Evolutionary conservation across 805 yeast genomes (phyloP), one percentile per base, ranked within the genome.

Genomic region (Ogataea polymorpha): DNA sequence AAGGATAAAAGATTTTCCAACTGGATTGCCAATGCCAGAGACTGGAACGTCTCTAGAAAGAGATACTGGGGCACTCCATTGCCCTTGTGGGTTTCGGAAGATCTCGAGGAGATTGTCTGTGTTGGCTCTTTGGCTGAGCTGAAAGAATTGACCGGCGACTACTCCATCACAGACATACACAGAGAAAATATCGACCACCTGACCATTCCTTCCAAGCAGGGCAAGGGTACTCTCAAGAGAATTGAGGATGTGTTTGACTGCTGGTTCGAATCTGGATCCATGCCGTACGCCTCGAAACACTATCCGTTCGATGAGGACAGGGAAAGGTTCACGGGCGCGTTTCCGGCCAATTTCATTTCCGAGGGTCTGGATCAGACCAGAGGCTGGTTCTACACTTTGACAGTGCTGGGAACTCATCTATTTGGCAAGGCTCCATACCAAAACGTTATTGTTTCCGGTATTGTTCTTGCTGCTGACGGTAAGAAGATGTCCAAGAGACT

Each of bases 61-160:
- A 79, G 99, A 69, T 93, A 93, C 70, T 93, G 99, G 99, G 99
- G 99, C 72, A 93, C 98, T 23, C 99, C 99, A 46, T 81, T 93
- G 55, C 99, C 99, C 48, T 71, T 93, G 61, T 93, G 99, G 99
- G 96, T 80, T 39, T 80, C 90, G 53, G 98, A 90, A 14, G 99
- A 93, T 64, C 79, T 74, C 53, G 84, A 86, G 67, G 99, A 93
- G 71, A 68, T 91, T 51, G 91, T 93, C 30, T 93, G 97, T 72
- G 70, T 93, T 53, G 96, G 97, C 42, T 88, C 97, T 31, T 75
- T 93, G 54, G 82, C 79, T 45, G 96, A 93, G 71, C 80, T 93
- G 61, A 79, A 77, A 67, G 72, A 86, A 62, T 76, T 93, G 47
- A 80, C 95, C 24, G 99, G 99, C 35, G 81, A 76, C 48, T 67